Base-by-base conservation (phyloP, 2,329 filamentous ascomycete species). In the Cyanodermella asteris region DNA sequence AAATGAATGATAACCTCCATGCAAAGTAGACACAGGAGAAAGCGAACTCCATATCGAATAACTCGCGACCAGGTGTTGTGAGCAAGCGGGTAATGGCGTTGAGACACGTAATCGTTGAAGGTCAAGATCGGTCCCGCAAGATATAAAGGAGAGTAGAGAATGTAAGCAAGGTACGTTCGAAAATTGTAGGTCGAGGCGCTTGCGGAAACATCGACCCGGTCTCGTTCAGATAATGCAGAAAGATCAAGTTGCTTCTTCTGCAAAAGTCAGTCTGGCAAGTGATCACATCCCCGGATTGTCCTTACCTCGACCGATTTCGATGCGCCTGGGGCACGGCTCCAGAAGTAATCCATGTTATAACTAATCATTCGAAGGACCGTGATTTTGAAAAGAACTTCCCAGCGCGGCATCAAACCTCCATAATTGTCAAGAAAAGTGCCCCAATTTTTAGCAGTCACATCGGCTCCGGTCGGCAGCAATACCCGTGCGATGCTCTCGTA, bases 321-420 rank as follows among this genome's bases (percentile, higher is more conserved):
- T 13, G 56, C 55, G 19, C 61, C 53, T 30, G 65, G 59, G 34
- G 75, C 68, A 3, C 75, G 47, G 38, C 77, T 87, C 84, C 87
- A 97, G 46, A 91, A 84, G 45, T 91, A 82, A 49, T 97, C 87
- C 43, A 97, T 50, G 46, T 94, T 94, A 61, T 91, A 97, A 45
- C 84, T 93, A 39, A 97, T 81, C 23, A 94, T 58, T 5, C 87
- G 72, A 28, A 97, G 55, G 14, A 94, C 72, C 3, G 84, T 93
- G 32, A 97, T 68, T 42, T 97, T 97, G 60, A 97, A 97, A 5
- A 93, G 61, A n/a, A 97, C 71, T 45, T 94, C 80, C 87, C 87
- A 97, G 30, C 84, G 65, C 0, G 72, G 59, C 43, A 91, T 70
- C n/a, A 97, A 53, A 1, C 87, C 87, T 6, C 78, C 70, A 35